Conservation (phyloP, 352 stramenopile genomes). For the Pythium sukuiense region DNA sequence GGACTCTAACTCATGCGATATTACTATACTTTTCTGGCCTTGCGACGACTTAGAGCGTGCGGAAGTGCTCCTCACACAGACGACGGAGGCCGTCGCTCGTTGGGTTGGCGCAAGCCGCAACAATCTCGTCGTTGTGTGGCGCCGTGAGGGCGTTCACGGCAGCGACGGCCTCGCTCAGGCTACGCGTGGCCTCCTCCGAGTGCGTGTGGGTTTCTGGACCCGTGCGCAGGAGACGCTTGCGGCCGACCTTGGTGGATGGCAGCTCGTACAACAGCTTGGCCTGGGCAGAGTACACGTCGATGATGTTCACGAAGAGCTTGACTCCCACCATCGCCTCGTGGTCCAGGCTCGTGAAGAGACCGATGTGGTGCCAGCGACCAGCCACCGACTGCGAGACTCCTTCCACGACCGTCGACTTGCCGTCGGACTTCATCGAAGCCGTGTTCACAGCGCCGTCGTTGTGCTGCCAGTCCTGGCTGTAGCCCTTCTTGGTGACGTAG, state of each 20-base stretch:
- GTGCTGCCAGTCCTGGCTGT: constrained; percentile 28
- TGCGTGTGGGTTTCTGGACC: constrained; percentile 13
- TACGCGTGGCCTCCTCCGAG: constrained; percentile 19
- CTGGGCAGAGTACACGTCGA: constrained; percentile 25
- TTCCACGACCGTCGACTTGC: constrained; percentile 24
- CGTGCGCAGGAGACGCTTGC: constrained; percentile 9
- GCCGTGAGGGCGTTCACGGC: constrained; percentile 10
- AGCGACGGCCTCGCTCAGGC: constrained; percentile 15
- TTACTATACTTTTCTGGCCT: constrained; percentile 1
- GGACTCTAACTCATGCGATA: too few relatives aligned
- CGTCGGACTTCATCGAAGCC: constrained; percentile 27
- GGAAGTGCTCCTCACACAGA: constrained; percentile 13
- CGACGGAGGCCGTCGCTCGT: constrained; percentile 1
- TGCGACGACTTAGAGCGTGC: constrained; percentile 4
- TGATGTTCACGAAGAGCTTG: constrained; percentile 25
- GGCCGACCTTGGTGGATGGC: constrained; percentile 4
- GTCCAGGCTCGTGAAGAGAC: constrained; percentile 27
- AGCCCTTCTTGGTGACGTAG: constrained; percentile 27
- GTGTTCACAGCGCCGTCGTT: too few relatives aligned
- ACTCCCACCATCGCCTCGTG: constrained; percentile 29
- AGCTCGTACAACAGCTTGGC: constrained; percentile 29
- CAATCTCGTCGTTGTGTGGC: constrained; percentile 3
- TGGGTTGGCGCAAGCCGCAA: constrained; percentile 8
- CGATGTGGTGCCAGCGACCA: constrained; percentile 33
- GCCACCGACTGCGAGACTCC: constrained; percentile 21